A percentile compares a stretch with the other conserved stretches of the same genome.
Conservation (phyloP, 176 grass and related monocot genomes). For the barley (Hordeum vulgare) region DNA sequence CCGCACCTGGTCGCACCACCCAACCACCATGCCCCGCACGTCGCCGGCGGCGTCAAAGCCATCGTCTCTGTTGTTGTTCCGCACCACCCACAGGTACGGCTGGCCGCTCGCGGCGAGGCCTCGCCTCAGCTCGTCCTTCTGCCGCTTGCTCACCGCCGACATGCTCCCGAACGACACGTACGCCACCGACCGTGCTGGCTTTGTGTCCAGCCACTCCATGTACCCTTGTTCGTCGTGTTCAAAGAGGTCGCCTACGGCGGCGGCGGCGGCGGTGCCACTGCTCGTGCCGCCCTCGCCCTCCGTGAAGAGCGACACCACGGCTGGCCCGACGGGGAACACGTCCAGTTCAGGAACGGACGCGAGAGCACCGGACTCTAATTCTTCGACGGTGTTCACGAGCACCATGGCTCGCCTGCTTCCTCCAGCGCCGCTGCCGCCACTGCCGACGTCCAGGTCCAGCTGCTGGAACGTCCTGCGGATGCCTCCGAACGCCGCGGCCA, state of each 20-base stretch:
- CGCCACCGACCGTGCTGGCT: constrained; percentile 40
- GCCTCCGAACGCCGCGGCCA: background rate
- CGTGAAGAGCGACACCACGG: background rate
- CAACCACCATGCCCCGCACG: constrained; percentile 24
- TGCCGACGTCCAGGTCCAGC: background rate
- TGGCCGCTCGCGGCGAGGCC: constrained; percentile 19
- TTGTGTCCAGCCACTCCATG: constrained; percentile 40
- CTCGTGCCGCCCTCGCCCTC: background rate
- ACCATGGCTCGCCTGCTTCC: constrained; percentile 5
- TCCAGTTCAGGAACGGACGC: constrained; percentile 15
- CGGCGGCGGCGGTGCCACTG: background rate
- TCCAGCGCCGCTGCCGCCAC: background rate
- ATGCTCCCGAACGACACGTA: constrained; percentile 58
- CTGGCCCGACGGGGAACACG: constrained; percentile 34
- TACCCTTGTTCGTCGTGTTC: constrained; percentile 12
- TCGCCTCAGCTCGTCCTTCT: constrained; percentile 34
- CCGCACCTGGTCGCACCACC: constrained; percentile 50
- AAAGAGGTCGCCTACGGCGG: background rate
- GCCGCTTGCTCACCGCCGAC: constrained; percentile 13
- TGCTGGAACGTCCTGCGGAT: constrained; percentile 3
- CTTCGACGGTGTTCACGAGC: constrained; percentile 52
- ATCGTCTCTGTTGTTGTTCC: constrained; percentile 16
- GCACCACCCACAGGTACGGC: constrained; percentile 47
- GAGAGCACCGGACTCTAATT: constrained; percentile 27
- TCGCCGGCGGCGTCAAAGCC: background rate